A percentile compares a stretch with the other conserved stretches of the same genome.
These are phyloP conservation scores for Trichomonas gallinae DNA, from an alignment of 208 protist species.

Conservation along the genomic window DNA sequence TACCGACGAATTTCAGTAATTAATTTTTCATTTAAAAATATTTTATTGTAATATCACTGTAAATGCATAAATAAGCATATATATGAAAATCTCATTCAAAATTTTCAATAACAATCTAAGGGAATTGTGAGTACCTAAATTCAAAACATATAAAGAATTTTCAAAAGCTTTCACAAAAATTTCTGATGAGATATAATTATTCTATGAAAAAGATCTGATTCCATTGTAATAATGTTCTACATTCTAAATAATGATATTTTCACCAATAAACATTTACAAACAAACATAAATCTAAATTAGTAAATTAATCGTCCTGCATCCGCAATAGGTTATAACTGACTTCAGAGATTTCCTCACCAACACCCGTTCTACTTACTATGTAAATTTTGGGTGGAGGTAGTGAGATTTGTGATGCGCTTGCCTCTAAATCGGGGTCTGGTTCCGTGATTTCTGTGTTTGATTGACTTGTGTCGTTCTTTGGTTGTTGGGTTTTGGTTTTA, in stretches of 20 bases:
- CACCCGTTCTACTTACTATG: background rate
- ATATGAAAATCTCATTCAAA: background rate
- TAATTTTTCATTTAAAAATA: background rate
- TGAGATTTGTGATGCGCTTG: background rate
- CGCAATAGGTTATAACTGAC: background rate
- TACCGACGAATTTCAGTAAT: background rate
- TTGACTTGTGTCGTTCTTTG: background rate
- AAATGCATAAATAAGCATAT: too few relatives aligned
- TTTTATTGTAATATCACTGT: background rate
- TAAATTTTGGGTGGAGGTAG: background rate
- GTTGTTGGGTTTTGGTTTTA: background rate
- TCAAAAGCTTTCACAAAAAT: background rate
- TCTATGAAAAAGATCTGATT: background rate
- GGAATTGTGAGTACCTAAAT: background rate
- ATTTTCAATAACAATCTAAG: background rate
- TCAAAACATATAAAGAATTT: background rate
- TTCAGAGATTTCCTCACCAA: background rate
- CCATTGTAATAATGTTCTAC: background rate
- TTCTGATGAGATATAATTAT: background rate
- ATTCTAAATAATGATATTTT: background rate
- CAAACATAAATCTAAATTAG: background rate
- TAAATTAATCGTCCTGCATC: background rate
- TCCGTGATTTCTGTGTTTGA: background rate
- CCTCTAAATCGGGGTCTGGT: background rate
- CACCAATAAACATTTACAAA: background rate